These are phyloP conservation scores for Auricularia auricula-judae DNA, from an alignment of 768 basidiomycete species.

Conservation along the genomic window DNA sequence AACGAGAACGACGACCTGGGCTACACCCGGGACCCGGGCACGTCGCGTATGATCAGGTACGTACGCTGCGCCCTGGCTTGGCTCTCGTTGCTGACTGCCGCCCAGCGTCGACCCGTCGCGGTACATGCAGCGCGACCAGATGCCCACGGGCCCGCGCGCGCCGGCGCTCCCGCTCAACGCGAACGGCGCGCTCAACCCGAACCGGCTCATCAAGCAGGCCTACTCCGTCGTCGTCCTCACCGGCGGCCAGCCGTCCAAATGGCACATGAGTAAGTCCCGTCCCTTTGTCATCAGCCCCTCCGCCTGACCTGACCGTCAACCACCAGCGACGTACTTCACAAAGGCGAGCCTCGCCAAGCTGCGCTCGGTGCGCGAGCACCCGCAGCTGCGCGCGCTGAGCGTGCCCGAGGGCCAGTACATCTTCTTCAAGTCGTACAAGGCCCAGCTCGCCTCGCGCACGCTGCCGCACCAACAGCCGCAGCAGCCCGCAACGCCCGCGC, in stretches of 20 bases:
- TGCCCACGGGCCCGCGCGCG: not conserved
- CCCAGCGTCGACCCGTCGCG: not conserved
- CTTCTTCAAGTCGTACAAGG: not conserved
- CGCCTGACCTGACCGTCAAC: not conserved
- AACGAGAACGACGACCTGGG: not conserved
- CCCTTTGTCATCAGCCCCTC: not conserved
- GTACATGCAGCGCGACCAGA: not conserved
- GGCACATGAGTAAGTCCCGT: not conserved
- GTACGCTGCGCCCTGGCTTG: not conserved
- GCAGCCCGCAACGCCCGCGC: not conserved
- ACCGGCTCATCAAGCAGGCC: not conserved
- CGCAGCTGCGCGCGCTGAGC: not conserved
- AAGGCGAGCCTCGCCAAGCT: not conserved
- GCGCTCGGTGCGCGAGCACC: not conserved
- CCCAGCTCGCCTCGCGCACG: not conserved
- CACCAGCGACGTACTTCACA: not conserved
- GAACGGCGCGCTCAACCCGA: not conserved
- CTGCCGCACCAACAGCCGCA: not conserved
- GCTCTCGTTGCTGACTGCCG: not conserved
- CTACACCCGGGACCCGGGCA: not conserved
- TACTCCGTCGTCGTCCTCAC: not conserved
- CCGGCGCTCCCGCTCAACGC: not conserved
- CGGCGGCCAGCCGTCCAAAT: not conserved
- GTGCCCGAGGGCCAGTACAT: not conserved
- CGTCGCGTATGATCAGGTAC: not conserved